Conservation (phyloP, 352 stramenopile species). For the Phytopythium montanum region DNA sequence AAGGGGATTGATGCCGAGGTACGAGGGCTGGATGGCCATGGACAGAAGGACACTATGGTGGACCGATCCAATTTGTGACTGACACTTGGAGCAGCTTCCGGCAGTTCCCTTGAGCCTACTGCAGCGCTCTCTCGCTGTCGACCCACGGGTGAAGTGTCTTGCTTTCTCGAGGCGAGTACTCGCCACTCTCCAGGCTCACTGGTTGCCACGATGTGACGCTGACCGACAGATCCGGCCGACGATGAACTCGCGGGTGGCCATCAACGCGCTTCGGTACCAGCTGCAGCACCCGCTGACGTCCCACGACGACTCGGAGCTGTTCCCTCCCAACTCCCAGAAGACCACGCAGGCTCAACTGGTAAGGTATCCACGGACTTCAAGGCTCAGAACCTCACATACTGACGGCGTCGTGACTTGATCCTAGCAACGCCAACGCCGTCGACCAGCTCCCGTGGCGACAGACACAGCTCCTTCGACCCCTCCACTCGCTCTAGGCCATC, state of each 20-base stretch:
- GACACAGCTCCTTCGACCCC: neutral
- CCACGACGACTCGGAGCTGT: conserved; percentile 66
- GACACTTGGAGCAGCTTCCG: conserved; percentile 41
- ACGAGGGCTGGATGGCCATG: neutral
- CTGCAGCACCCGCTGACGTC: conserved; percentile 75
- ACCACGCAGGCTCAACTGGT: conserved; percentile 51
- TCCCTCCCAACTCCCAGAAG: conserved; percentile 38
- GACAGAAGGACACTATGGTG: neutral
- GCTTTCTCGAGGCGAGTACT: neutral
- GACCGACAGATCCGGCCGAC: conserved; percentile 14
- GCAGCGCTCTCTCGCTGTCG: conserved; percentile 39
- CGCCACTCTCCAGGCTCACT: neutral
- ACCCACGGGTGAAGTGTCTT: conserved; percentile 17
- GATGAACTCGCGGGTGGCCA: conserved; percentile 51
- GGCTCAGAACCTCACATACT: neutral
- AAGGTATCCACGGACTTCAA: conserved; percentile 14
- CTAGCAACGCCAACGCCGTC: conserved; percentile 1
- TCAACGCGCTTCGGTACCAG: conserved; percentile 75
- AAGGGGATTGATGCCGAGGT: conserved; percentile 24
- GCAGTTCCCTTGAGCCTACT: conserved; percentile 50
- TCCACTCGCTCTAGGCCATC: neutral
- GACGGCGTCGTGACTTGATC: neutral
- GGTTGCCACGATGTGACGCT: too few species aligned
- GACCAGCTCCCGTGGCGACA: neutral
- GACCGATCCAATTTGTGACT: neutral